These are phyloP conservation scores for Phaeosphaeria sp. DNA, from an alignment of 2,329 filamentous ascomycete species.

Conservation along the genomic window DNA sequence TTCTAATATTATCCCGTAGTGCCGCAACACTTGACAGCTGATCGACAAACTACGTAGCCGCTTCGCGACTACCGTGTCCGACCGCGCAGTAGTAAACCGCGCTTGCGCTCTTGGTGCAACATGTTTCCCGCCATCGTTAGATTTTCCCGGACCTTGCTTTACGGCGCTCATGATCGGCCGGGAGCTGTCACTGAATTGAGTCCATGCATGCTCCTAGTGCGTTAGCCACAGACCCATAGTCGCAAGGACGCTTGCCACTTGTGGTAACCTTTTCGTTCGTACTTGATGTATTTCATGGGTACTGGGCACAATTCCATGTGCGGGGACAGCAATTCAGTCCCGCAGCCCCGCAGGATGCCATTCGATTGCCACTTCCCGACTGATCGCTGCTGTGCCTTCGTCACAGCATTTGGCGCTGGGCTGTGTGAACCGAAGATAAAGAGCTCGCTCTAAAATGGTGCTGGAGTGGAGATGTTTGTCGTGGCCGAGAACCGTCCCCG, in stretches of 20 bases:
- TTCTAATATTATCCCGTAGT: not conserved
- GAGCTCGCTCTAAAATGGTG: too few relatives aligned
- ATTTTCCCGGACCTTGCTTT: not conserved
- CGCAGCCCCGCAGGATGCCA: not conserved
- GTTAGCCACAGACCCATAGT: not conserved
- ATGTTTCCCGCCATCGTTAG: not conserved
- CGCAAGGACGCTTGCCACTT: not conserved
- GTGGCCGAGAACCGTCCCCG: not conserved
- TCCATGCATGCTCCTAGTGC: not conserved
- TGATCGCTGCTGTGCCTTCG: not conserved
- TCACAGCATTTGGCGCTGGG: too few relatives aligned
- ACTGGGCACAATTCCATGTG: not conserved
- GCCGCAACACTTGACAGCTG: not conserved
- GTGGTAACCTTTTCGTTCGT: not conserved
- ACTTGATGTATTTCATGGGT: not conserved
- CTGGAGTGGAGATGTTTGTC: not conserved
- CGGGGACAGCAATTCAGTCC: not conserved
- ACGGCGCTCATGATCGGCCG: not conserved
- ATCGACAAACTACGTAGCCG: not conserved
- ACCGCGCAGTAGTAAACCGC: not conserved
- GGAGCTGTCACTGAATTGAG: not conserved
- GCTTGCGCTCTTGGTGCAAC: not conserved
- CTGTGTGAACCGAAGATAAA: too few relatives aligned
- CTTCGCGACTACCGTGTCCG: not conserved
- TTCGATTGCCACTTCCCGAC: not conserved